phyloP scores from a whole-genome alignment of 2,329 filamentous ascomycete species.

The Aciculosporium take region DNA sequence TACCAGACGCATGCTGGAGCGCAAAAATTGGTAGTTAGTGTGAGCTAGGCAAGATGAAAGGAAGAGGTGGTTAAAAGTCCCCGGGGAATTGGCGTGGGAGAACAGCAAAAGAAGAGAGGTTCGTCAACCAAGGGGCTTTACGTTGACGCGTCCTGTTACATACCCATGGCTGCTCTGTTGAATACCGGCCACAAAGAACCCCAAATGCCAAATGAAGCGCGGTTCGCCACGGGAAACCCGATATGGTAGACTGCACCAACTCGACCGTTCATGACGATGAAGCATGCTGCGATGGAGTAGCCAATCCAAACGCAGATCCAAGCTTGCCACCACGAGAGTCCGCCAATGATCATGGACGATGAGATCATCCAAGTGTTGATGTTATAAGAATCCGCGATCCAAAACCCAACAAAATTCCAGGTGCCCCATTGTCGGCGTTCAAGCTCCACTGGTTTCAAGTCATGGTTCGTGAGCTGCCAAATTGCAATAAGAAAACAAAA shows the following conservation, averaged over 20 bases:
- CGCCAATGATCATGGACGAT: constrained; percentile 62
- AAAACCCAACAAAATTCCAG: constrained; percentile 82
- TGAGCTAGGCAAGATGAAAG: not conserved
- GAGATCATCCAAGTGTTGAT: constrained; percentile 95
- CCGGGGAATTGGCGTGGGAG: too few species aligned
- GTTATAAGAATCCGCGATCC: constrained; percentile 75
- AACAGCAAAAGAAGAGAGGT: not conserved
- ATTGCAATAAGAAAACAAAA: not conserved
- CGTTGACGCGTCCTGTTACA: constrained; percentile 9
- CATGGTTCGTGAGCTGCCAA: constrained; percentile 59
- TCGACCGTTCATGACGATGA: constrained; percentile 64
- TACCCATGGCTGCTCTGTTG: constrained; percentile 68
- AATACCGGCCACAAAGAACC: constrained; percentile 80
- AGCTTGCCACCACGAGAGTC: constrained; percentile 83
- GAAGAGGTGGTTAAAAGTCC: not conserved
- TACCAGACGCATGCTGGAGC: constrained; percentile 65
- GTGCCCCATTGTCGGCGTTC: constrained; percentile 69
- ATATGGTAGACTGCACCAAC: constrained; percentile 83
- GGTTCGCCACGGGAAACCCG: constrained; percentile 67
- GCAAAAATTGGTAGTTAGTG: not conserved
- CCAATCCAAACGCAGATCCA: constrained; percentile 83
- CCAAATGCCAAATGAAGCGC: constrained; percentile 78
- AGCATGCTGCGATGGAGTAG: constrained; percentile 61
- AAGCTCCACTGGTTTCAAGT: constrained; percentile 68
- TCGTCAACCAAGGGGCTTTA: not conserved